Base-by-base conservation (phyloP, 352 stramenopile genomes). In the Phytophthora pini region DNA sequence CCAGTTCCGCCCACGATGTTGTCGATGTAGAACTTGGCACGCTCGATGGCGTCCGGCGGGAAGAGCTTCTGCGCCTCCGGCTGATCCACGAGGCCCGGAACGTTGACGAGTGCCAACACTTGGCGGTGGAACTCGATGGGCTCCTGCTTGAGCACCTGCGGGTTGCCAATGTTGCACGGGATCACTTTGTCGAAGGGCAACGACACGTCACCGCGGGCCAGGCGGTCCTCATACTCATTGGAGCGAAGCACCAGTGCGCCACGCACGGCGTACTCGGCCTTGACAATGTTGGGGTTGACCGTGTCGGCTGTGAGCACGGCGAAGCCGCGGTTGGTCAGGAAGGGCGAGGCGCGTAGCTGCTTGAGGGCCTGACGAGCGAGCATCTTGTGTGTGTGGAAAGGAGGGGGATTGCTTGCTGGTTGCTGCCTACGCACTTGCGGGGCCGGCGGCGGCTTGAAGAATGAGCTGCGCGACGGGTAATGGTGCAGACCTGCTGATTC, bases 111-210 rank as follows among this genome's bases (percentile, higher is more conserved):
- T 52, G 93, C 88, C 41, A 98, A 75, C 47, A 98, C 94, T 72
- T 98, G 84, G 27, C 95, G 85, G 59, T 95, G 81, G 76, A 98
- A 98, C 52, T 96, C 97, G 50, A 99, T 92, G 6, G 95, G 93
- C 80, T 94, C 71, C 77, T 99, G 97, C 59, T 97, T 90, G 29
- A 99, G 89, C 27, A 97, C 53, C 40, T 60, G 53, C 12, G 53
- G 53, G 53, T 60, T 60, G 39, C 53, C 53, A 45, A 60, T 60
- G 41, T 60, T 60, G 40, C 53, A 60, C 15, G 53, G 53, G n/a
- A 60, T 60, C 2, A 60, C 31, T 29, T 60, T 60, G 61, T 98
- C 92, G 70, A 96, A 96, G 12, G 88, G 85, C 29, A 94, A 82
- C 20, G 70, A 77, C 56, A 62, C 82, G 65, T 93, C 76, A 20